Evolutionary conservation across 257 asterid genomes (phyloP).

Genomic region (Primulina eburnea): DNA sequence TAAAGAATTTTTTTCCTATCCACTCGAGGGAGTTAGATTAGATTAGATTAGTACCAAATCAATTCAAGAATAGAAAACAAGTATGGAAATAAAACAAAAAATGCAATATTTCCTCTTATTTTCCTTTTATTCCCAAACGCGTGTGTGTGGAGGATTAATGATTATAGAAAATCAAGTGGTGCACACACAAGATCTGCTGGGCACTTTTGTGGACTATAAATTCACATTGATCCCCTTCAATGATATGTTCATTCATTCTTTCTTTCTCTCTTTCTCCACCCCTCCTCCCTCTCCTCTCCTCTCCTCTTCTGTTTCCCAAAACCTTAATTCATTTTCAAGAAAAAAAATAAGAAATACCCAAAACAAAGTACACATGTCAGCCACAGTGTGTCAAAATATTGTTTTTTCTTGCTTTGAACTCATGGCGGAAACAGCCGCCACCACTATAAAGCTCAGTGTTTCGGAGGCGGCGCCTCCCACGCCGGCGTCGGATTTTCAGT

Average conservation of each 20-base stretch:
- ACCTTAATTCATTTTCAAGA: not conserved
- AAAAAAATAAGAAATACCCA: not conserved
- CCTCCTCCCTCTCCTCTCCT: slow-evolving; percentile 22
- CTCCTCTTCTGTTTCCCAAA: slow-evolving; percentile 13
- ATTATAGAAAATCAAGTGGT: slow-evolving; percentile 55
- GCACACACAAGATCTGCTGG: not conserved
- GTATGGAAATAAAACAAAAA: not conserved
- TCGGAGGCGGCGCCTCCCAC: slow-evolving; percentile 18
- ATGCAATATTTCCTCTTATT: not conserved
- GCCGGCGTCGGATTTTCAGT: slow-evolving; percentile 23
- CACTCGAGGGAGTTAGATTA: too few species aligned
- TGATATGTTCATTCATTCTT: slow-evolving; percentile 37
- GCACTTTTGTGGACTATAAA: slow-evolving; percentile 50
- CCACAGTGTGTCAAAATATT: slow-evolving; percentile 45
- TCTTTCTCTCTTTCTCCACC: slow-evolving; percentile 26
- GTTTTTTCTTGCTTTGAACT: slow-evolving; percentile 40
- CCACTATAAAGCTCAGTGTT: slow-evolving; percentile 40
- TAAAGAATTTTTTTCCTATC: too few species aligned
- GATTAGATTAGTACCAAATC: too few species aligned
- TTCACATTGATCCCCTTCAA: slow-evolving; percentile 49
- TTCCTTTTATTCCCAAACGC: slow-evolving; percentile 7
- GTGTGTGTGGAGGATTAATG: slow-evolving; percentile 31
- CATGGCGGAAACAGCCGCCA: slow-evolving; percentile 39
- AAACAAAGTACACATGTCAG: slow-evolving; percentile 37
- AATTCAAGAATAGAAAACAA: not conserved